These are phyloP conservation scores for Penicillium cataractarum DNA, from an alignment of 495 filamentous ascomycete species.

Conservation along the genomic window DNA sequence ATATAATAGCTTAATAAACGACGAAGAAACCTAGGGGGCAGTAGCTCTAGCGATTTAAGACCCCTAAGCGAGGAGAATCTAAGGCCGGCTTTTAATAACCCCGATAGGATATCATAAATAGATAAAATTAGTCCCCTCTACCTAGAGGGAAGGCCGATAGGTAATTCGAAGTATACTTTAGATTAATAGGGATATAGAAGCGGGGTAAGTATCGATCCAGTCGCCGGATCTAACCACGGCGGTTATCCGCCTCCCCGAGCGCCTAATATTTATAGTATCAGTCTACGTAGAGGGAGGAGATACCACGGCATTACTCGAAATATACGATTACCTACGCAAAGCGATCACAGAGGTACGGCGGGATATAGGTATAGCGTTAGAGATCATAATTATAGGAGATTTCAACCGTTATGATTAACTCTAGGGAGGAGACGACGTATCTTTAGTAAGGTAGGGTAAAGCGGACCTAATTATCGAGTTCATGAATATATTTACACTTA, in stretches of 20 bases:
- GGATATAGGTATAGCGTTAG: conserved; percentile 21
- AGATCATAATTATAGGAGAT: conserved; percentile 35
- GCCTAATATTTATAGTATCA: conserved; percentile 29
- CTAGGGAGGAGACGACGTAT: too few relatives aligned
- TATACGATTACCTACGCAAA: conserved; percentile 19
- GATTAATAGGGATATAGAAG: conserved; percentile 33
- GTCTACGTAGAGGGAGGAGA: conserved; percentile 31
- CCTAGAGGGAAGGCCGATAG: too few relatives aligned
- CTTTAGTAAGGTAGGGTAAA: too few relatives aligned
- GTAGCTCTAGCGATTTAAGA: conserved; percentile 30
- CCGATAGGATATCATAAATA: conserved; percentile 34
- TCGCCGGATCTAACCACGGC: conserved; percentile 35
- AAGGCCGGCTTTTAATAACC: conserved; percentile 26
- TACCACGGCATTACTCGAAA: conserved; percentile 13
- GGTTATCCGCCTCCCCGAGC: too few relatives aligned
- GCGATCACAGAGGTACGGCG: conserved; percentile 18
- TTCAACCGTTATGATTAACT: too few relatives aligned
- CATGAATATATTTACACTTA: conserved; percentile 23
- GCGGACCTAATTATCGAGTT: too few relatives aligned
- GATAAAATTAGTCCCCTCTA: conserved; percentile 38
- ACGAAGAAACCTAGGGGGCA: conserved; percentile 21
- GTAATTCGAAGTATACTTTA: conserved; percentile 37
- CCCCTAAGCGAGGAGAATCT: conserved; percentile 27
- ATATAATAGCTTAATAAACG: conserved; percentile 36
- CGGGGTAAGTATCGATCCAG: conserved; percentile 28